Base-by-base conservation (phyloP, 2,329 filamentous ascomycete genomes). In the Lecanicillium sp. region DNA sequence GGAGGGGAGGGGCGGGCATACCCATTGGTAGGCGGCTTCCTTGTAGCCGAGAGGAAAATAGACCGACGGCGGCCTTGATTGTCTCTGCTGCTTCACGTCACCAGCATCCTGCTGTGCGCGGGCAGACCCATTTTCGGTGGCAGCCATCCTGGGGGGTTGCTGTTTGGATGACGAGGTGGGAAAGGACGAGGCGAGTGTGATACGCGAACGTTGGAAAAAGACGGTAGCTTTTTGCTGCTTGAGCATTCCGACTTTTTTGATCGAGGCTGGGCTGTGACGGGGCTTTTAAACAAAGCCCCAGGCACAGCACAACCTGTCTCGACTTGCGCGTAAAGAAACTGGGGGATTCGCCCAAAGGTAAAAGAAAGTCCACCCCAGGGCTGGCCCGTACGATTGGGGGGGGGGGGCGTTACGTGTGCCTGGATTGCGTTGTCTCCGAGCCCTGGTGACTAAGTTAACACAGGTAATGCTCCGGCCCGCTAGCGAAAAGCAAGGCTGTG, bases 1-100 rank as follows among this genome's bases (percentile, higher is more conserved):
- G 10, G 4, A 15, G 27, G 43, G 44, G 3, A 24, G 10, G 21
- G 40, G 21, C 27, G 1, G 44, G 74, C 83, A 54, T 68, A 88
- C 86, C 89, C 93, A 97, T 75, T 97, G 91, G 56, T 79, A 84
- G 54, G 89, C 88, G 14, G 88, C 91, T 50, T 95, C 90, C 60
- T 90, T 93, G 70, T 95, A 95, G 42, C 90, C 84, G 19, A 97
- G 70, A 2, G 93, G 90, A 56, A 98, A 97, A 65, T 78, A 83
- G 2, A 60, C 60, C 30, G 65, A 62, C 2, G 58, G 50, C 1
- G 60, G 58, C 23, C 58, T 61, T 37, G 60, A 52, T 33, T 60
- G 55, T 45, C 60, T 60, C 11, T 60, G 58, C 29, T 59, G 60
- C 20, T 56, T 54, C 24, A 54, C 50, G 19, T 60, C 55, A 11